Conservation (phyloP, 495 filamentous ascomycete species). For the Daldinia loculata region DNA sequence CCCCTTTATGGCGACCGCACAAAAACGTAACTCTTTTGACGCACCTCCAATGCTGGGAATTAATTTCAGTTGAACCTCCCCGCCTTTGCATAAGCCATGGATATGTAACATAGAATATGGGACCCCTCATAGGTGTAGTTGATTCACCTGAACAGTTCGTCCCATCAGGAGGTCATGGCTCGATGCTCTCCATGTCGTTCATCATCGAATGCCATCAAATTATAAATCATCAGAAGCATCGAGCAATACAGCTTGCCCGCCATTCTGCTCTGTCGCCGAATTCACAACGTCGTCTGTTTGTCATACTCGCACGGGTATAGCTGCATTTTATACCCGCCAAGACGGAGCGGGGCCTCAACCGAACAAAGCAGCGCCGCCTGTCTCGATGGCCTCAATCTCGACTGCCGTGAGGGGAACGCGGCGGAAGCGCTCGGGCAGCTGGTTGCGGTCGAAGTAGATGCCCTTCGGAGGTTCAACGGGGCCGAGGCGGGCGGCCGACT, state of each 20-base stretch:
- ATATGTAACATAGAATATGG: conserved; percentile 8
- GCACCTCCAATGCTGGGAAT: conserved; percentile 21
- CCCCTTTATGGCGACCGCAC: conserved; percentile 23
- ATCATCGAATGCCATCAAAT: conserved; percentile 9
- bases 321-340: neutral
- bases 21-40: conserved; percentile 19
- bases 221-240: conserved; percentile 14
- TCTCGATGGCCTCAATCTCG: conserved; percentile 96
- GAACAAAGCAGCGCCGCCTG: conserved; percentile 74
- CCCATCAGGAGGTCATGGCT: neutral
- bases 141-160: conserved; percentile 17
- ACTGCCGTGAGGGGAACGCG: conserved; percentile 72
- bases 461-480: conserved; percentile 74
- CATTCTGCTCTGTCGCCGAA: neutral
- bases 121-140: conserved; percentile 14
- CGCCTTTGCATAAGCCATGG: conserved; percentile 8
- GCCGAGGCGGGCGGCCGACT: conserved; percentile 72
- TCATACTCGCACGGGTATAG: neutral
- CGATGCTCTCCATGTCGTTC: neutral
- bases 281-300: neutral
- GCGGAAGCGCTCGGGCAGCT: conserved; percentile 86
- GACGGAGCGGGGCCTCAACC: conserved; percentile 40
- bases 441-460: conserved; percentile 84
- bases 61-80: conserved; percentile 24
- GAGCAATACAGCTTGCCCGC: neutral